Conservation (phyloP, 2,329 filamentous ascomycete genomes). For the Fusarium sp. region DNA sequence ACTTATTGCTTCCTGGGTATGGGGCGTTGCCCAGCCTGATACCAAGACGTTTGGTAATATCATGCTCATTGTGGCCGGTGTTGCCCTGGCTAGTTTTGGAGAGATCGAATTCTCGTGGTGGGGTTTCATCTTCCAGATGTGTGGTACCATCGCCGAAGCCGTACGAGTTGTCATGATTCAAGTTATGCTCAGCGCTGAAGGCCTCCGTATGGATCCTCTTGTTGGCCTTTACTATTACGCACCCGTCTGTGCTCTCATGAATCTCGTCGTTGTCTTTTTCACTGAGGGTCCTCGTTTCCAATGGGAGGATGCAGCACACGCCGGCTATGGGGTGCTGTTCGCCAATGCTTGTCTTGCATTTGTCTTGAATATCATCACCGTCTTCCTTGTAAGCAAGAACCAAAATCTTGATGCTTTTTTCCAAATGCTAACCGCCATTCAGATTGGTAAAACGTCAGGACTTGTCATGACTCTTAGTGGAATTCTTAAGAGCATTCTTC, state of each 20-base stretch:
- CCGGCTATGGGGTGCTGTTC: constrained; percentile 75
- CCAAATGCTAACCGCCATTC: constrained; percentile 23
- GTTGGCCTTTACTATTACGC: constrained; percentile 93
- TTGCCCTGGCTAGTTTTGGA: constrained; percentile 67
- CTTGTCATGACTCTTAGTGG: constrained; percentile 88
- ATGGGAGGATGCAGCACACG: constrained; percentile 72
- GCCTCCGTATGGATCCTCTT: constrained; percentile 88
- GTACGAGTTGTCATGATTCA: constrained; percentile 88
- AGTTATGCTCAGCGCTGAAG: constrained; percentile 79
- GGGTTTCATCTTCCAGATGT: constrained; percentile 77
- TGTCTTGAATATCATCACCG: constrained; percentile 83
- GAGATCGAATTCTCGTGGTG: constrained; percentile 77
- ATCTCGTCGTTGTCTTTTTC: constrained; percentile 76
- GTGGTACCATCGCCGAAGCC: constrained; percentile 84
- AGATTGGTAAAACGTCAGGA: constrained; percentile 91
- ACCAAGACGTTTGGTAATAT: constrained; percentile 62
- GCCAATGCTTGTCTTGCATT: constrained; percentile 85
- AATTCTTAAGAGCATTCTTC: constrained; percentile 88
- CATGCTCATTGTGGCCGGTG: constrained; percentile 65
- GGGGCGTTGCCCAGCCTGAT: constrained; percentile 64
- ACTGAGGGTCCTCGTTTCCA: constrained; percentile 77
- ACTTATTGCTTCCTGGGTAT: constrained; percentile 73
- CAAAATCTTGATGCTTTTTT: neutral
- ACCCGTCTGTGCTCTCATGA: constrained; percentile 85
- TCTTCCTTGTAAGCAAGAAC: constrained; percentile 77